phyloP scores from a whole-genome alignment of 305 asterid genomes.

The Solanum hybrid region DNA sequence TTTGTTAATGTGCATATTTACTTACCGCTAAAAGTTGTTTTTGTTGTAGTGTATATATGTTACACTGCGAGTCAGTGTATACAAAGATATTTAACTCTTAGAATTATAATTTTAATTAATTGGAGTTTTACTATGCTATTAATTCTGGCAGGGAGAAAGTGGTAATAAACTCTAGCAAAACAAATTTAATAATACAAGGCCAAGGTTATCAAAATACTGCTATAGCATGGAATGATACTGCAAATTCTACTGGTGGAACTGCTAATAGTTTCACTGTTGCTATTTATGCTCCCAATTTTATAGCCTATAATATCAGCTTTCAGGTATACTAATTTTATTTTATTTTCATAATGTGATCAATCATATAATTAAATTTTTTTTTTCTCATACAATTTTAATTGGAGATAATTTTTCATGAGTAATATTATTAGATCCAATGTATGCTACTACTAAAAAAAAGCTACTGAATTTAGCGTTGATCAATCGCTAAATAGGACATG shows the following conservation, averaged over 20 bases:
- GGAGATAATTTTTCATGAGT: background rate
- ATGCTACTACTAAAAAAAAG: background rate
- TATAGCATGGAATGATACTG: slow-evolving; percentile 79
- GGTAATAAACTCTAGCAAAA: slow-evolving; percentile 44
- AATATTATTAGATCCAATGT: background rate
- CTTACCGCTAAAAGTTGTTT: background rate
- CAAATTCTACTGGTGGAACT: slow-evolving; percentile 71
- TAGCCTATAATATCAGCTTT: slow-evolving; percentile 75
- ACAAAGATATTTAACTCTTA: background rate
- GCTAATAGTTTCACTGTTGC: slow-evolving; percentile 43
- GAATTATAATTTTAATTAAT: too few relatives aligned
- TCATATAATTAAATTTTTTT: background rate
- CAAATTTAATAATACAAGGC: slow-evolving; percentile 62
- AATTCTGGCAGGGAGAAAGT: slow-evolving; percentile 50
- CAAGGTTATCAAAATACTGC: slow-evolving; percentile 59
- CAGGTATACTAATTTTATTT: slow-evolving; percentile 27
- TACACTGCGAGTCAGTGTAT: background rate
- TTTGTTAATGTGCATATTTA: too few relatives aligned
- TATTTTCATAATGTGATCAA: background rate
- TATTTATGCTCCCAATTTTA: slow-evolving; percentile 41
- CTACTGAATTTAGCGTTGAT: background rate
- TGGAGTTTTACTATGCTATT: background rate
- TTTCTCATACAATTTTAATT: background rate
- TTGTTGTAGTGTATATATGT: background rate
- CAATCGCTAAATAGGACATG: background rate